These are phyloP conservation scores for Paramecium sexaurelia DNA, from an alignment of 73 alveolate species.

Conservation along the genomic window DNA sequence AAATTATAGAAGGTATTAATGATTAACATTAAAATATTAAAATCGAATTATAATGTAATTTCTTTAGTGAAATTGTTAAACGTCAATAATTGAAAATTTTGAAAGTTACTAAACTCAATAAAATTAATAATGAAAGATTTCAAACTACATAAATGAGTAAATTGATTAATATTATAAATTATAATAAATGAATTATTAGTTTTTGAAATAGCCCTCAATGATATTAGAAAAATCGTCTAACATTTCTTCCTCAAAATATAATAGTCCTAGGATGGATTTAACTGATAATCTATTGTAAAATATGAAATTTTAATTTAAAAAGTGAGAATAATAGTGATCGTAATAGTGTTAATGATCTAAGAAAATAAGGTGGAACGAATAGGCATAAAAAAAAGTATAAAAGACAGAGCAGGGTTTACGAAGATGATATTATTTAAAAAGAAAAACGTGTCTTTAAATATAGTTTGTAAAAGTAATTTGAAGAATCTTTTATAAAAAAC, in stretches of 20 bases:
- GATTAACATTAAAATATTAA: background rate
- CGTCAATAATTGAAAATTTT: background rate
- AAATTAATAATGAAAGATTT: background rate
- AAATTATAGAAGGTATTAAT: background rate
- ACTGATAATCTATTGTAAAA: background rate
- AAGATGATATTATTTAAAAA: background rate
- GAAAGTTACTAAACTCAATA: background rate
- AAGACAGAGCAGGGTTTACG: background rate
- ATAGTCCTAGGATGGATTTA: background rate
- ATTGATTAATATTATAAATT: background rate
- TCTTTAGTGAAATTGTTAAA: background rate
- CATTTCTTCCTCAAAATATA: background rate
- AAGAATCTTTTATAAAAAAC: constrained; percentile 39
- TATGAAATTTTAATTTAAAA: background rate
- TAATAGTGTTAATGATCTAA: background rate
- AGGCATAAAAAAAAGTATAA: background rate
- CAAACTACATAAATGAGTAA: background rate
- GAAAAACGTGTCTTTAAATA: constrained; percentile 21
- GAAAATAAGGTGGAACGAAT: too few species aligned
- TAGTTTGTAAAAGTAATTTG: background rate
- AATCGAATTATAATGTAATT: background rate
- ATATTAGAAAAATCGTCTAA: background rate
- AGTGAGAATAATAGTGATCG: constrained; percentile 33
- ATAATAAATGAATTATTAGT: constrained; percentile 13
- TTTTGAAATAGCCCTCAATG: constrained; percentile 29